Percentiles rank a stretch among this genome's conserved stretches.
Evolutionary conservation across 495 filamentous ascomycete species (phyloP).

Genomic region (Mycothermus thermophilus): DNA sequence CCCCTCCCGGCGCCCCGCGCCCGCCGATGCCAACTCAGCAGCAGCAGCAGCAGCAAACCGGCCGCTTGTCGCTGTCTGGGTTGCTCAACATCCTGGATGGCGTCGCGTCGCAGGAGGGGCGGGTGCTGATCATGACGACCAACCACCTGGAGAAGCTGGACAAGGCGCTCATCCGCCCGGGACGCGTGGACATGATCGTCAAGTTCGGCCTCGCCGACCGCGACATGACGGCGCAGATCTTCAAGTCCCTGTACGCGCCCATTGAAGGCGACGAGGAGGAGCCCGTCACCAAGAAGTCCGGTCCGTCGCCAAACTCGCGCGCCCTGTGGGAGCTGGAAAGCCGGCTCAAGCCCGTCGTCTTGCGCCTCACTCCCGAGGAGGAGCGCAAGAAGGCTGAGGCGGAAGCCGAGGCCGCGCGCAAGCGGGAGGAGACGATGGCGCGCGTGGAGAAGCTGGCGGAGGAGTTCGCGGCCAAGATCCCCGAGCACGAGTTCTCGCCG

Average conservation of each 20-base stretch:
- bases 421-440: conserved; percentile 24
- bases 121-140: conserved; percentile 74
- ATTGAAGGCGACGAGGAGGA: conserved; percentile 30
- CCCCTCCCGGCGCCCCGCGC: conserved; percentile 16
- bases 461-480: conserved; percentile 48
- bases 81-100: conserved; percentile 72
- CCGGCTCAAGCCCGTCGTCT: not conserved
- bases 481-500: conserved; percentile 50
- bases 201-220: conserved; percentile 43
- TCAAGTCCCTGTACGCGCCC: conserved; percentile 34
- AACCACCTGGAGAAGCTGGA: conserved; percentile 69
- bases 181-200: conserved; percentile 63
- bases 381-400: conserved; percentile 22
- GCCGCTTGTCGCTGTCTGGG: conserved; percentile 56
- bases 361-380: conserved; percentile 11
- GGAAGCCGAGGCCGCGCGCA: conserved; percentile 18
- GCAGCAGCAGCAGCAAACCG: conserved; percentile 2
- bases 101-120: conserved; percentile 61
- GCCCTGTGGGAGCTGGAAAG: conserved; percentile 1
- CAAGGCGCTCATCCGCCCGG: conserved; percentile 59
- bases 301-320: not conserved
- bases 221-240: conserved; percentile 32
- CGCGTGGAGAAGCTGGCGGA: conserved; percentile 26
- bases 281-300: not conserved
- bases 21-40: not conserved